Percentiles rank a stretch among this genome's conserved stretches.
Evolutionary conservation across 2,329 filamentous ascomycete genomes (phyloP).

Genomic region (Trichophyton benhamiae): DNA sequence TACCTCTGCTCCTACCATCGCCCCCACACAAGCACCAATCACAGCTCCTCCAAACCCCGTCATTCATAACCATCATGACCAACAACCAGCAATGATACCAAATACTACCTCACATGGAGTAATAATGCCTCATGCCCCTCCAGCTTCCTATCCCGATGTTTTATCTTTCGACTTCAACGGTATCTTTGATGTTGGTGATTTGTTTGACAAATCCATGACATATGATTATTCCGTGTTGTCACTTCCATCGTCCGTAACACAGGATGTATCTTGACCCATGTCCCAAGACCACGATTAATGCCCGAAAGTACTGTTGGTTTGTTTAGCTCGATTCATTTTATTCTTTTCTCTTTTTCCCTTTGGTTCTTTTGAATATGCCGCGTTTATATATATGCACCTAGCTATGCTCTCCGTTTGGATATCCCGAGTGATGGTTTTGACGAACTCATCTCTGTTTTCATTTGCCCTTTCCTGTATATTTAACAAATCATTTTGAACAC

Average conservation of each 20-base stretch:
- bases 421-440: background rate
- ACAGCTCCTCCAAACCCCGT: background rate
- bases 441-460: background rate
- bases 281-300: background rate
- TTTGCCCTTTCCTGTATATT: background rate
- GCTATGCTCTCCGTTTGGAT: background rate
- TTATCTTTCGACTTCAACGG: background rate
- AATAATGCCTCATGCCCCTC: background rate
- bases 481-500: background rate
- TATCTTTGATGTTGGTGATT: background rate
- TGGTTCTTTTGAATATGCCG: background rate
- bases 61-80: background rate
- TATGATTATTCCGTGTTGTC: background rate
- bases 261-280: background rate
- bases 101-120: background rate
- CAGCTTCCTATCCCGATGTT: background rate
- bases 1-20: background rate
- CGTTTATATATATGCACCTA: background rate
- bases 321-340: background rate
- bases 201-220: conserved; percentile 3
- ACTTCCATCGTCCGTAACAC: background rate
- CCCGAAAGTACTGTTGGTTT: background rate
- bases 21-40: background rate
- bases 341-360: background rate
- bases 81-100: background rate